Percentiles rank a stretch among this genome's conserved stretches.
Evolutionary conservation across 352 stramenopile species (phyloP).

Genomic region (Globisporangium perplexum): DNA sequence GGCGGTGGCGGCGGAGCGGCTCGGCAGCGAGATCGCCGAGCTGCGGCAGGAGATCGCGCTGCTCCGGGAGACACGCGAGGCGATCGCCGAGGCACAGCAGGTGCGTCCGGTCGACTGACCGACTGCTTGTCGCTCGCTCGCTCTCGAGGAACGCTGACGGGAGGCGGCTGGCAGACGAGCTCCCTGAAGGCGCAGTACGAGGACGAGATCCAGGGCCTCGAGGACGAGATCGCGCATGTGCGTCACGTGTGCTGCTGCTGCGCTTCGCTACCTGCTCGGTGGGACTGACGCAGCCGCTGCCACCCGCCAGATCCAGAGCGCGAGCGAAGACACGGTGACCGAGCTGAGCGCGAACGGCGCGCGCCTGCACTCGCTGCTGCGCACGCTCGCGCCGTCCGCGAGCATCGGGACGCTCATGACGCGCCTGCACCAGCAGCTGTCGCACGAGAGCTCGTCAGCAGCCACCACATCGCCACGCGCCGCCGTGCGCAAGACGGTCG

Average conservation of each 20-base stretch:
- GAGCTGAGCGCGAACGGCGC: constrained; percentile 49
- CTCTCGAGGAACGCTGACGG: no score
- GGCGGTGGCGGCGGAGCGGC: constrained; percentile 27
- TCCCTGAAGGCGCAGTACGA: constrained; percentile 68
- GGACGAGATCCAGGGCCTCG: constrained; percentile 46
- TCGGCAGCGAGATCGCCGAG: constrained; percentile 41
- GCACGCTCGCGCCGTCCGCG: constrained; percentile 47
- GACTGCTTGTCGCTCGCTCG: no score
- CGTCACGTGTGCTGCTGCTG: background rate
- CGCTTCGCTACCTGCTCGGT: background rate
- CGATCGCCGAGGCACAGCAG: constrained; percentile 38
- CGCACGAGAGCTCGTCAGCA: constrained; percentile 19
- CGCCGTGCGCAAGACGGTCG: constrained; percentile 52
- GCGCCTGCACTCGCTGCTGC: constrained; percentile 58
- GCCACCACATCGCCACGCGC: constrained; percentile 1
- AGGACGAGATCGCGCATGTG: constrained; percentile 57
- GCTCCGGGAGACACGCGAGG: constrained; percentile 43
- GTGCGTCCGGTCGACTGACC: constrained; percentile 18
- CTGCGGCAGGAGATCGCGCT: constrained; percentile 56
- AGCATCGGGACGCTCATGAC: constrained; percentile 72
- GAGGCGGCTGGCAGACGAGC: constrained; percentile 26
- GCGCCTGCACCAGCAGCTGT: constrained; percentile 66
- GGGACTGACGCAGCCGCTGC: background rate
- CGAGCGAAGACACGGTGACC: constrained; percentile 40
- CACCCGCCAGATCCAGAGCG: constrained; percentile 33